A percentile compares a stretch with the other conserved stretches of the same genome.
phyloP scores from a whole-genome alignment of 2,329 filamentous ascomycete genomes.

The Acephala macrosclerotiorum region DNA sequence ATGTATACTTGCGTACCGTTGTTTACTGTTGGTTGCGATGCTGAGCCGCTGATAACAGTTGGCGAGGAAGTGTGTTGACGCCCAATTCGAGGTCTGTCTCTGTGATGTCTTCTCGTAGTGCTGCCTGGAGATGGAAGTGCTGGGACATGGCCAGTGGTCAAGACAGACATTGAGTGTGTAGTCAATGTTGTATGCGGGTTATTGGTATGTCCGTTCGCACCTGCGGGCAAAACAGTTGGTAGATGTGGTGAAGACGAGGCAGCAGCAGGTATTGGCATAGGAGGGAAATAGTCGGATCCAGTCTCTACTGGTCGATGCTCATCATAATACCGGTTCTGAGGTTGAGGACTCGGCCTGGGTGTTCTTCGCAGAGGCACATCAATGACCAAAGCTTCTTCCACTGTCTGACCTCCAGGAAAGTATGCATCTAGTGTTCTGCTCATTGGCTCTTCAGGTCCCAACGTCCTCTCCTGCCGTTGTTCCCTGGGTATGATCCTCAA shows the following conservation, averaged over 20 bases:
- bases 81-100: conserved; percentile 65
- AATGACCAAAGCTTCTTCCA: conserved; percentile 90
- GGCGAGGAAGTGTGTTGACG: conserved; percentile 85
- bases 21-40: conserved; percentile 29
- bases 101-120: conserved; percentile 63
- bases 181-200: conserved; percentile 41
- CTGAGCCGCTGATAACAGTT: conserved; percentile 61
- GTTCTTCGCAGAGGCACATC: conserved; percentile 81
- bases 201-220: conserved; percentile 36
- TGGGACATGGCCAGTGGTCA: conserved; percentile 82
- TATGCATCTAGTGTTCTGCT: conserved; percentile 79
- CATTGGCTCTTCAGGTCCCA: conserved; percentile 89
- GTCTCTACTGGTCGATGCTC: conserved; percentile 71
- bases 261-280: conserved; percentile 57
- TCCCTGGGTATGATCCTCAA: conserved; percentile 81
- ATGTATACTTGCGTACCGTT: conserved; percentile 43
- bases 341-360: conserved; percentile 79
- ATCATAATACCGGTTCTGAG: conserved; percentile 59
- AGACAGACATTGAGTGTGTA: conserved; percentile 77
- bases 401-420: conserved; percentile 85
- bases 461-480: conserved; percentile 66
- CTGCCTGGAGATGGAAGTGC: conserved; percentile 84
- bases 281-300: conserved; percentile 84
- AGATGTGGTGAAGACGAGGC: conserved; percentile 42
- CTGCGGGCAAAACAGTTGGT: conserved; percentile 36